phyloP scores from a whole-genome alignment of 441 rosid species.

The Erodium texanum region DNA sequence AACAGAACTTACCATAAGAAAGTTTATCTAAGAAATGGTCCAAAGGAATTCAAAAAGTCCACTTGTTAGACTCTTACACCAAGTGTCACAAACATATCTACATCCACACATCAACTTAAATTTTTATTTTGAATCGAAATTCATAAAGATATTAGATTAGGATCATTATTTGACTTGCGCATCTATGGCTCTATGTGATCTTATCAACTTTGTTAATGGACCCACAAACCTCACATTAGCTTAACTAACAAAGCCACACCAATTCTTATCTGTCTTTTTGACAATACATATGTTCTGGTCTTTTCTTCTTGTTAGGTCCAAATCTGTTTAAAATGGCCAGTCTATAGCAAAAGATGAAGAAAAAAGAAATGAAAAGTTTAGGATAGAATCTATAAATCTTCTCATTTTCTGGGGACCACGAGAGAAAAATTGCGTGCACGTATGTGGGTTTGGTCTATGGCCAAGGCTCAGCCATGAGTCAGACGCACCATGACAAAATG shows the following conservation, averaged over 20 bases:
- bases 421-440: constrained; percentile 2
- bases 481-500: not conserved
- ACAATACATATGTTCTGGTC: not conserved
- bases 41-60: not conserved
- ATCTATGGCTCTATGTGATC: too few species aligned
- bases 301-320: not conserved
- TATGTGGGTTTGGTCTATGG: constrained; percentile 2
- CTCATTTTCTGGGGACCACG: not conserved
- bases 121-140: too few species aligned
- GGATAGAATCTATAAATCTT: not conserved
- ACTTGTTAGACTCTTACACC: not conserved
- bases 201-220: constrained; percentile 1
- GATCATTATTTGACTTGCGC: too few species aligned
- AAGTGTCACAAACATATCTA: too few species aligned
- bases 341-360: not conserved
- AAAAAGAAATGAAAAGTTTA: not conserved
- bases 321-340: not conserved
- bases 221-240: constrained; percentile 14
- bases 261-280: not conserved
- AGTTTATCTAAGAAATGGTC: not conserved
- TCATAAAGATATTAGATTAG: too few species aligned
- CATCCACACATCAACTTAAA: too few species aligned
- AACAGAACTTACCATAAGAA: not conserved
- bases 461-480: not conserved
- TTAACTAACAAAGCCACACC: not conserved